Evolutionary conservation across 352 stramenopile genomes (phyloP).

Genomic region (Blastocystis sp.): DNA sequence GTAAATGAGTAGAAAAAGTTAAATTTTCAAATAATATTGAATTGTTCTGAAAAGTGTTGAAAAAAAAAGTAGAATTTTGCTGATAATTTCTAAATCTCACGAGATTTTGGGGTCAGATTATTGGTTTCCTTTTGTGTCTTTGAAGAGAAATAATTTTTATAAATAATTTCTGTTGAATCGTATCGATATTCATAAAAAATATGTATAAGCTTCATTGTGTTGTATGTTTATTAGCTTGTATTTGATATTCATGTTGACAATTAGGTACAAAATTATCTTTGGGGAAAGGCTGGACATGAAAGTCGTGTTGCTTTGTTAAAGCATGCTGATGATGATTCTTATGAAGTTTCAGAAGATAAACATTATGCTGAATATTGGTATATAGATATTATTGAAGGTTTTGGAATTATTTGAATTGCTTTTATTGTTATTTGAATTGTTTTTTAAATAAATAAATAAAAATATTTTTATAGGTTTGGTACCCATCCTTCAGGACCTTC

Average conservation of each 20-base stretch:
- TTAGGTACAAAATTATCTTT: slow-evolving; percentile 65
- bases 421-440: neutral
- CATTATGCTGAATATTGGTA: slow-evolving; percentile 68
- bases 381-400: slow-evolving; percentile 24
- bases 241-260: slow-evolving; percentile 50
- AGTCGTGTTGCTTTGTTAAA: slow-evolving; percentile 65
- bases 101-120: too few species aligned
- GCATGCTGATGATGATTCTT: slow-evolving; percentile 43
- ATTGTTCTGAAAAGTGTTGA: too few species aligned
- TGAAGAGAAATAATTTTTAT: too few species aligned
- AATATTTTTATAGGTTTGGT: slow-evolving; percentile 55
- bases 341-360: slow-evolving; percentile 40
- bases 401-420: neutral
- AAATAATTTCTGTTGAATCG: too few species aligned
- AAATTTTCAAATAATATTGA: too few species aligned
- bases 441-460: neutral
- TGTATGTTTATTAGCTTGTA: neutral
- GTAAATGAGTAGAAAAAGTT: too few species aligned
- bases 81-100: too few species aligned
- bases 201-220: slow-evolving; percentile 35
- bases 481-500: slow-evolving; percentile 74
- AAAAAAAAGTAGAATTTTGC: too few species aligned
- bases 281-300: slow-evolving; percentile 59
- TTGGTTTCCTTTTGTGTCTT: too few species aligned
- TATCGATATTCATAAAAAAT: neutral